Base-by-base conservation (phyloP, 768 basidiomycete genomes). In the Kwoniella europaea region DNA sequence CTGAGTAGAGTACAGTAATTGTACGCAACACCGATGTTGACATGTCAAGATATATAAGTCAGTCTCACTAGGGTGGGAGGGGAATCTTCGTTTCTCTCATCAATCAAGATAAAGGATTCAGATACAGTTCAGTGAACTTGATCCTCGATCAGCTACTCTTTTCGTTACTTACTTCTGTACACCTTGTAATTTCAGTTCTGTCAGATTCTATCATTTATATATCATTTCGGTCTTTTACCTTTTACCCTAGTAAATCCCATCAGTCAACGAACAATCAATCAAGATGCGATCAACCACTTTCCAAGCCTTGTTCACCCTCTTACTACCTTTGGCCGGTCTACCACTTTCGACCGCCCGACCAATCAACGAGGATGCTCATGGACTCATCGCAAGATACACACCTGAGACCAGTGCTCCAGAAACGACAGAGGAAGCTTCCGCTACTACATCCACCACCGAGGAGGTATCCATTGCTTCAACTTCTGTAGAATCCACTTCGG, bases 281-380 rank as follows among this genome's bases (percentile, higher is more conserved):
- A 63, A 50, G 46, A 67, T 67, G 65, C n/a, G 57, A 35, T 59
- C 57, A n/a, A 56, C n/a, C 22, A 29, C 57, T 16, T 35, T 56
- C 42, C 15, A 52, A 41, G 55, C 65, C 15, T 27, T 67, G 10
- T 52, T 67, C 35, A 24, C 65, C 27, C 65, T 67, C 56, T 57
- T 67, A n/a, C 42, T 67, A 18, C 54, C 65, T 12, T n/a, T 67
- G 44, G 65, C 57, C n/a, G 65, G 52, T 2, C 27, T 43, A 42
- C 29, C 24, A 5, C 54, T 55, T 12, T 12, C 15, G 22, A 13
- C 20, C 6, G 65, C 56, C 22, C 57, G 44, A 44, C 56, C 57
- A 20, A 24, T 52, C 22, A 44, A 35, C 43, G 65, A 63, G 12
- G 18, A 42, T 41, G 27, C 16, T 22, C 20, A 46, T 3, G 20